A percentile compares a stretch with the other conserved stretches of the same genome.
Evolutionary conservation across 495 filamentous ascomycete genomes (phyloP).

Genomic region (Penicillium coprophilum): DNA sequence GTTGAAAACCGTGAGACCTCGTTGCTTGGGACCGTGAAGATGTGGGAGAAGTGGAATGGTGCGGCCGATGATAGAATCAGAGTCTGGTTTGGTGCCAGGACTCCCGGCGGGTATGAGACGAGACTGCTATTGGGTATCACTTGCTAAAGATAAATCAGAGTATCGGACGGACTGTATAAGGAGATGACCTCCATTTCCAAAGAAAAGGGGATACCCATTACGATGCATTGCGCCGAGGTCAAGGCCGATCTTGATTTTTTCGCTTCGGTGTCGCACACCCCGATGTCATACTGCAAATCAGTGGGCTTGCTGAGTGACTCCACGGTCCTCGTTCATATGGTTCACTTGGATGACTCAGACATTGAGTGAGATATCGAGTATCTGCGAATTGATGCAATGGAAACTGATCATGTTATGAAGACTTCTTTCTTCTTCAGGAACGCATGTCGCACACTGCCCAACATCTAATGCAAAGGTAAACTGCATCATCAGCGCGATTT

Average conservation of each 20-base stretch:
- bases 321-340: constrained; percentile 48
- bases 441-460: constrained; percentile 50
- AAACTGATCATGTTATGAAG: not conserved
- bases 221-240: constrained; percentile 46
- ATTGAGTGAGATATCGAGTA: constrained; percentile 19
- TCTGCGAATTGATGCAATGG: too few species aligned
- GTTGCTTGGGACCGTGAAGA: constrained; percentile 40
- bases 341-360: constrained; percentile 47
- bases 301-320: constrained; percentile 40
- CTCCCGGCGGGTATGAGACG: constrained; percentile 44
- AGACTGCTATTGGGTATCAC: not conserved
- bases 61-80: constrained; percentile 46
- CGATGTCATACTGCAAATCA: constrained; percentile 44
- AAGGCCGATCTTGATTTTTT: constrained; percentile 44
- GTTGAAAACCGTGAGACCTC: constrained; percentile 48
- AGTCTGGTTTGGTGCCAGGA: constrained; percentile 53
- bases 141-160: constrained; percentile 24
- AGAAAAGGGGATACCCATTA: constrained; percentile 44
- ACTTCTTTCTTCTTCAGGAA: constrained; percentile 37
- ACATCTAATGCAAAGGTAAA: constrained; percentile 45
- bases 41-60: constrained; percentile 52
- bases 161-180: constrained; percentile 45
- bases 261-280: constrained; percentile 38
- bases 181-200: constrained; percentile 46
- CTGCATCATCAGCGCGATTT: not conserved